Conservation (phyloP, 345 rosid genomes). For the Bretschneidera sinensis region DNA sequence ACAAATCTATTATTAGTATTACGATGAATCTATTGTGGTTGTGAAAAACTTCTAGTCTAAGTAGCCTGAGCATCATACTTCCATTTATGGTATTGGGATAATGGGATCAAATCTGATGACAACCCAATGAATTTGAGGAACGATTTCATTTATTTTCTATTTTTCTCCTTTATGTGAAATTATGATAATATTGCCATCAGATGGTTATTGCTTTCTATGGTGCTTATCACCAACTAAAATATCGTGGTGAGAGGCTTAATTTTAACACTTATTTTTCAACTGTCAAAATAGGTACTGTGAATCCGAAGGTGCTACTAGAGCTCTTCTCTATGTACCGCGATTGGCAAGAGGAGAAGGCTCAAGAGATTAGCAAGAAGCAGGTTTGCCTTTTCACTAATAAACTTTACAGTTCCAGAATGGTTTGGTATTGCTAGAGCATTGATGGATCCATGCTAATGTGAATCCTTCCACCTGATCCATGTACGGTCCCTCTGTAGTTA, state of each 20-base stretch:
- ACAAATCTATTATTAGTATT: too few species aligned
- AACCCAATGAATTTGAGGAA: too few species aligned
- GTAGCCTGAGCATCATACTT: too few species aligned
- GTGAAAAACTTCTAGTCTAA: too few species aligned
- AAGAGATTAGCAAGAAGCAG: constrained; percentile 70
- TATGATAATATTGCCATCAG: too few species aligned
- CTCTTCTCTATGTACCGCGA: constrained; percentile 76
- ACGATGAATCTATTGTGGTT: too few species aligned
- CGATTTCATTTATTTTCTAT: too few species aligned
- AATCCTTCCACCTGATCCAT: background rate
- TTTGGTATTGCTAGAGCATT: background rate
- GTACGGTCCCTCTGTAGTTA: background rate
- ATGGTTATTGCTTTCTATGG: too few species aligned
- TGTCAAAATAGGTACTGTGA: constrained; percentile 45
- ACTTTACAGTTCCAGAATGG: background rate
- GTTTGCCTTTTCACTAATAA: constrained; percentile 19
- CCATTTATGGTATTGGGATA: too few species aligned
- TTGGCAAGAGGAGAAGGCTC: constrained; percentile 69
- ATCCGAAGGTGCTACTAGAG: constrained; percentile 76
- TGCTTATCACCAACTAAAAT: background rate
- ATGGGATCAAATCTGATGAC: too few species aligned
- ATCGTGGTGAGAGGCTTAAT: constrained; percentile 18
- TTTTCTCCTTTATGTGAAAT: too few species aligned
- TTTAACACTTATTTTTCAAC: constrained; percentile 6
- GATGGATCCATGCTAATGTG: constrained; percentile 5